A percentile compares a stretch with the other conserved stretches of the same genome.
Evolutionary conservation across 805 yeast species (phyloP).

Genomic region (Saturnispora ahearnii): DNA sequence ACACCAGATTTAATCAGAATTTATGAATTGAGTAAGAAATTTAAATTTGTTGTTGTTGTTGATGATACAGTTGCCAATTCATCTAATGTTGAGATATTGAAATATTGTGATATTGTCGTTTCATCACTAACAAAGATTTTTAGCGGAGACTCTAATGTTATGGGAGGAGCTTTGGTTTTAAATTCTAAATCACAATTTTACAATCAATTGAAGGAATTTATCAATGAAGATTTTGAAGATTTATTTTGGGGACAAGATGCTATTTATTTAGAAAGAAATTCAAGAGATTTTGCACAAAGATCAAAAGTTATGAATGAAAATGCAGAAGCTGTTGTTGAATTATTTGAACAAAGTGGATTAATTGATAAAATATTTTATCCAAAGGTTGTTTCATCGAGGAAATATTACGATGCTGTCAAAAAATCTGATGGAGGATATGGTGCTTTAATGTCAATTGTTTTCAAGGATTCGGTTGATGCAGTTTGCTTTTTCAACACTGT

Average conservation of each 20-base stretch:
- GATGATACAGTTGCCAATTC: constrained; percentile 96
- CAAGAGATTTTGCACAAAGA: constrained; percentile 74
- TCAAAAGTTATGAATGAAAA: constrained; percentile 48
- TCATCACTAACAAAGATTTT: constrained; percentile 87
- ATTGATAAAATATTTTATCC: constrained; percentile 72
- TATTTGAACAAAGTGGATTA: constrained; percentile 41
- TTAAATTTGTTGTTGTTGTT: constrained; percentile 68
- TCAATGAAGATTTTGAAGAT: constrained; percentile 56
- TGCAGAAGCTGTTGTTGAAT: constrained; percentile 43
- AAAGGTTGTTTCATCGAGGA: constrained; percentile 39
- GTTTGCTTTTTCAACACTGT: constrained; percentile 64
- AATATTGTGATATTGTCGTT: constrained; percentile 79
- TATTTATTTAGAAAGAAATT: constrained; percentile 81
- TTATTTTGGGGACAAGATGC: constrained; percentile 92
- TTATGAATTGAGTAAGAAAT: constrained; percentile 55
- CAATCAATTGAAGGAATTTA: constrained; percentile 38
- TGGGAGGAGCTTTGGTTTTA: constrained; percentile 84
- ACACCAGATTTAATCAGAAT: constrained; percentile 71
- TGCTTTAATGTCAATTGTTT: constrained; percentile 69
- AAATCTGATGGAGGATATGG: constrained; percentile 66
- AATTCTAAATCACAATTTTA: constrained; percentile 56
- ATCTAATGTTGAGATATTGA: constrained; percentile 70
- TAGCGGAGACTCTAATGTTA: constrained; percentile 89
- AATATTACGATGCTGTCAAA: constrained; percentile 63
- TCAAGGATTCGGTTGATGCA: constrained; percentile 56